phyloP scores from a whole-genome alignment of 768 basidiomycete genomes.

The Sporobolomyces pararoseus region DNA sequence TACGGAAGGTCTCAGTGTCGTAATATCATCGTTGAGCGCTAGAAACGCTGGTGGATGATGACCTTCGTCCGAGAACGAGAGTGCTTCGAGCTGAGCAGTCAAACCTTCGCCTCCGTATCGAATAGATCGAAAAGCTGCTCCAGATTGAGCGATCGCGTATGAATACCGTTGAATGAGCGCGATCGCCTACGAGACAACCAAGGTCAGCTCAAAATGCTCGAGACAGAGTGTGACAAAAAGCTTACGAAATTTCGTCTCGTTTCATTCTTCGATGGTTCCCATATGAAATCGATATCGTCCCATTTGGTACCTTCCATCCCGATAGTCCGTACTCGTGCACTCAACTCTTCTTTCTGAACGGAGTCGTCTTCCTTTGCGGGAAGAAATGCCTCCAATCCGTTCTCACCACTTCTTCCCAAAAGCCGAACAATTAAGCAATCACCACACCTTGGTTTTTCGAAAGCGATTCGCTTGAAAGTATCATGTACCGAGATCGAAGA shows the following conservation, averaged over 20 bases:
- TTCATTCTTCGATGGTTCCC: too few relatives aligned
- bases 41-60: conserved; percentile 22
- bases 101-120: neutral
- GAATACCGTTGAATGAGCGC: conserved; percentile 35
- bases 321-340: neutral
- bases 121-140: conserved; percentile 17
- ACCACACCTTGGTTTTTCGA: conserved; percentile 49
- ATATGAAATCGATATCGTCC: neutral
- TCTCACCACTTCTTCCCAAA: conserved; percentile 47
- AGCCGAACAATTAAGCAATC: conserved; percentile 51
- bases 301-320: neutral
- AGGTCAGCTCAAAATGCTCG: neutral
- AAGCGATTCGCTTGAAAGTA: conserved; percentile 50
- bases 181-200: neutral
- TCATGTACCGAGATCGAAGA: conserved; percentile 5
- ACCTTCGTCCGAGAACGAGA: neutral
- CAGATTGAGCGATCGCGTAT: conserved; percentile 25
- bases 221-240: neutral
- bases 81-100: neutral
- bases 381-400: conserved; percentile 51
- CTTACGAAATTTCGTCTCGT: neutral
- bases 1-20: too few relatives aligned
- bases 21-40: conserved; percentile 35
- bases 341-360: neutral
- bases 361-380: conserved; percentile 32